A percentile compares a stretch with the other conserved stretches of the same genome.
Conservation (phyloP, 1,139 yeast species). For the Kurtzmaniella quercitrusa region DNA sequence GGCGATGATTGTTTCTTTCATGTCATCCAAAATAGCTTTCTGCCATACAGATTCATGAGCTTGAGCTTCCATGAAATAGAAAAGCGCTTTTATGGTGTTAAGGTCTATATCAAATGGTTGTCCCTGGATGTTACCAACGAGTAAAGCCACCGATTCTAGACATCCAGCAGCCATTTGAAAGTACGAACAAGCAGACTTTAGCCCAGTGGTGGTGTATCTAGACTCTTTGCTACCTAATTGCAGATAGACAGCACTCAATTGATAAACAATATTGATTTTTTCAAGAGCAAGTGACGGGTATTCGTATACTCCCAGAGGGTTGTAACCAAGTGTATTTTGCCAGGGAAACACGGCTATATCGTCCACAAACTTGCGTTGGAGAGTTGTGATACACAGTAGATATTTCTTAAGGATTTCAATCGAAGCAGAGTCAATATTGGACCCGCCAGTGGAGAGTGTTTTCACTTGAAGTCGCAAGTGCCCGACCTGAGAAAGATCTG, state of each 20-base stretch:
- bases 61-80: conserved; percentile 64
- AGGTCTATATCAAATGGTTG: conserved; percentile 22
- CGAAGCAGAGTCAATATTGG: conserved; percentile 11
- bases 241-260: conserved; percentile 64
- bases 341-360: conserved; percentile 57
- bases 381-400: conserved; percentile 24
- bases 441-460: background rate
- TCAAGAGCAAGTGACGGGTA: conserved; percentile 53
- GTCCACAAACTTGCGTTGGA: conserved; percentile 38
- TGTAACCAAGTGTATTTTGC: conserved; percentile 64
- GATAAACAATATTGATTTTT: conserved; percentile 58
- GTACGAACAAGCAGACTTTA: conserved; percentile 58
- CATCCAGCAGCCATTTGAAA: conserved; percentile 75
- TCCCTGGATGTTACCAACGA: conserved; percentile 10
- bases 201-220: conserved; percentile 47
- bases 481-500: conserved; percentile 32
- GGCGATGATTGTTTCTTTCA: conserved; percentile 61
- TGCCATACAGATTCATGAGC: conserved; percentile 89
- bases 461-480: background rate
- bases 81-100: conserved; percentile 26
- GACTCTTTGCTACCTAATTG: conserved; percentile 47
- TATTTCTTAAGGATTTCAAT: conserved; percentile 25
- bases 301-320: conserved; percentile 37
- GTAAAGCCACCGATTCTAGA: conserved; percentile 23
- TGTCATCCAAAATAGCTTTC: conserved; percentile 49